Percentiles rank a stretch among this genome's conserved stretches.
Evolutionary conservation across 805 yeast species (phyloP).

Genomic region (Hanseniaspora valbyensis): DNA sequence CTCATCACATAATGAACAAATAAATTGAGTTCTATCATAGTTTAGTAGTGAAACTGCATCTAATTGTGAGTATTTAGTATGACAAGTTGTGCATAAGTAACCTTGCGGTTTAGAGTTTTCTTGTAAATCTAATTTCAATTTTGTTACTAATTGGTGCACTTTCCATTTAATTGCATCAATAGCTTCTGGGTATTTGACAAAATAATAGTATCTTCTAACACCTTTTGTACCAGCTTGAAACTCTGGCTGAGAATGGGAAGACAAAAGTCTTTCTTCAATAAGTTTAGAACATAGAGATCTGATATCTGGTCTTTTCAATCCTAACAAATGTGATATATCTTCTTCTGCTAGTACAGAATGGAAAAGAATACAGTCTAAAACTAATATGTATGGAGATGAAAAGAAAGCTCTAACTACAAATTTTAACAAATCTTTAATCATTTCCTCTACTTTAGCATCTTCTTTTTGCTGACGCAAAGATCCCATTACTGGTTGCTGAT

Average conservation of each 20-base stretch:
- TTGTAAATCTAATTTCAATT: conserved; percentile 69
- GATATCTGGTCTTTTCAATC: conserved; percentile 76
- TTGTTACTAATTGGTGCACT: conserved; percentile 72
- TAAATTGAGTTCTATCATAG: conserved; percentile 67
- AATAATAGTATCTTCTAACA: conserved; percentile 69
- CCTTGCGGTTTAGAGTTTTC: conserved; percentile 88
- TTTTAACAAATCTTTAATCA: conserved; percentile 44
- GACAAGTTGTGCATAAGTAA: conserved; percentile 78
- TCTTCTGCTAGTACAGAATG: conserved; percentile 91
- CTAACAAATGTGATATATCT: conserved; percentile 68
- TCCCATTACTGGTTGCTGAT: not conserved
- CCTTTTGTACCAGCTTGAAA: conserved; percentile 54
- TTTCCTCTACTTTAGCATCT: conserved; percentile 34
- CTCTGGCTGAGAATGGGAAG: conserved; percentile 61
- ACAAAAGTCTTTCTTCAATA: conserved; percentile 71
- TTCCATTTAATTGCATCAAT: conserved; percentile 96
- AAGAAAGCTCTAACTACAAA: conserved; percentile 82
- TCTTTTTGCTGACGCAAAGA: conserved; percentile 14
- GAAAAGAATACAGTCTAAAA: conserved; percentile 74
- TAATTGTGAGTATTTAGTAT: conserved; percentile 65
- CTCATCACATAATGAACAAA: conserved; percentile 76
- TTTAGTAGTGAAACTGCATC: conserved; percentile 78
- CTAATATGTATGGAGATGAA: conserved; percentile 67
- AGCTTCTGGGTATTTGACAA: conserved; percentile 81
- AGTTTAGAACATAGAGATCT: conserved; percentile 70